Evolutionary conservation across 1,284 basidiomycete species (phyloP).

Genomic region (Pterula multifida): DNA sequence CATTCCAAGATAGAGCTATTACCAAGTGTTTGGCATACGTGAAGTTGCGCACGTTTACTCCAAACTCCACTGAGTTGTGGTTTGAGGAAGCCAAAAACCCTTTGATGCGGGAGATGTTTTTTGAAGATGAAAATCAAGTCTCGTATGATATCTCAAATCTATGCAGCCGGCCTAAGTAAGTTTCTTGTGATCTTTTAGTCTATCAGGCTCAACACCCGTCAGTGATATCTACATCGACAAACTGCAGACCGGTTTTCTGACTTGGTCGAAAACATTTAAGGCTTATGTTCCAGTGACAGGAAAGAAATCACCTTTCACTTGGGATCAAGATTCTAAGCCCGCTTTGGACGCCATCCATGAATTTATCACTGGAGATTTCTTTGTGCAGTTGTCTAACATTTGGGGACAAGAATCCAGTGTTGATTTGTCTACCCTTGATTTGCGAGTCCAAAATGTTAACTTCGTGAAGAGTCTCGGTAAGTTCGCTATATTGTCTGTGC

Average conservation of each 20-base stretch:
- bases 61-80: constrained; percentile 63
- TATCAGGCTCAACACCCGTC: constrained; percentile 1
- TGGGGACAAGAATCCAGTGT: constrained; percentile 68
- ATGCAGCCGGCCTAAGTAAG: constrained; percentile 24
- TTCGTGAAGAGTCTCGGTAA: constrained; percentile 63
- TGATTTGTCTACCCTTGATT: constrained; percentile 34
- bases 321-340: constrained; percentile 54
- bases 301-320: constrained; percentile 38
- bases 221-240: constrained; percentile 66
- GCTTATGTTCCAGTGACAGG: constrained; percentile 46
- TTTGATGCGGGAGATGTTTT: constrained; percentile 38
- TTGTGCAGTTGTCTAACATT: constrained; percentile 38
- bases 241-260: constrained; percentile 74
- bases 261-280: constrained; percentile 67
- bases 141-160: constrained; percentile 35
- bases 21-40: constrained; percentile 67
- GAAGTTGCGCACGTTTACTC: constrained; percentile 77
- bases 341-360: constrained; percentile 49
- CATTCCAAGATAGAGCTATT: constrained; percentile 55
- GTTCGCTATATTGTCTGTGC: not conserved
- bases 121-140: constrained; percentile 31
- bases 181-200: constrained; percentile 15
- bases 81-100: constrained; percentile 74
- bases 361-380: constrained; percentile 47
- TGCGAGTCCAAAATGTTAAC: constrained; percentile 52